Conservation (phyloP, 352 stramenopile genomes). For the Globisporangium paroecandrum region DNA sequence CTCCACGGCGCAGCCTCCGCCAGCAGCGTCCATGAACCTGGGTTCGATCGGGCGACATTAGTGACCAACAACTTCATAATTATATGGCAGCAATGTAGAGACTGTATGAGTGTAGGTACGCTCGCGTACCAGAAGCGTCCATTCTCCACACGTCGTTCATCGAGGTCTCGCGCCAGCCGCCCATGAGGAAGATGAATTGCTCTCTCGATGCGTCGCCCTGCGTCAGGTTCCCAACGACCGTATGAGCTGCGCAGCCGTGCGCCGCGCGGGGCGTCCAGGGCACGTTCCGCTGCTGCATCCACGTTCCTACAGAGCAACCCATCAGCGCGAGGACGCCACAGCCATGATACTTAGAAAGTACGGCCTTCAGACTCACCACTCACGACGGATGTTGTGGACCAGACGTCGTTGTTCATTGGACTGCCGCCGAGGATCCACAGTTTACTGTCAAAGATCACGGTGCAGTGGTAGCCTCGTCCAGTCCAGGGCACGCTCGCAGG, state of each 20-base stretch:
- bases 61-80: background rate
- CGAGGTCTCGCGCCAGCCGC: constrained; percentile 61
- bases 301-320: constrained; percentile 13
- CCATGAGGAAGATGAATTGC: constrained; percentile 59
- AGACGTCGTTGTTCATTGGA: constrained; percentile 81
- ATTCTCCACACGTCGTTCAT: constrained; percentile 75
- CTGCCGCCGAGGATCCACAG: constrained; percentile 74
- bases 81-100: background rate
- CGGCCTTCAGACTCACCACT: constrained; percentile 15
- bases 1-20: constrained; percentile 47
- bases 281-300: constrained; percentile 40
- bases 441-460: constrained; percentile 49
- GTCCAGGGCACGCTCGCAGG: constrained; percentile 37
- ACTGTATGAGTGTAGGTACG: background rate
- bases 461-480: constrained; percentile 72
- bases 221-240: constrained; percentile 46
- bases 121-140: constrained; percentile 25
- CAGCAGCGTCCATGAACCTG: constrained; percentile 38
- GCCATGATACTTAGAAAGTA: too few species aligned
- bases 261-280: constrained; percentile 57
- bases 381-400: constrained; percentile 63
- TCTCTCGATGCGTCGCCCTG: constrained; percentile 47
- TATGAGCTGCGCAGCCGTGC: constrained; percentile 54
- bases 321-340: background rate
- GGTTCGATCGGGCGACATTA: background rate